These are phyloP conservation scores for Camellia oleifera DNA, from an alignment of 179 eudicot genomes.

Conservation along the genomic window DNA sequence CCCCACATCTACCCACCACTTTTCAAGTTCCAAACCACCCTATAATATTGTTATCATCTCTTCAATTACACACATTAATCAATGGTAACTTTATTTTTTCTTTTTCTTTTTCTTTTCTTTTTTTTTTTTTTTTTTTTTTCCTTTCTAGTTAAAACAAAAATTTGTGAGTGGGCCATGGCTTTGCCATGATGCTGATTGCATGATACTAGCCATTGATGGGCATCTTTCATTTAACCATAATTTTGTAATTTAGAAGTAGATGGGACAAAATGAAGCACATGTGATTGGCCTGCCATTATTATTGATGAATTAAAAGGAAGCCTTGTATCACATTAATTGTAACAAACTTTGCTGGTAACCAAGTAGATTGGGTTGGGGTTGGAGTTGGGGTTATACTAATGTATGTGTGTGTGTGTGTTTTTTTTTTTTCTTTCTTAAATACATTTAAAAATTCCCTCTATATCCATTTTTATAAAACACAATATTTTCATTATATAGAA, in stretches of 20 bases:
- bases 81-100: constrained; percentile 13
- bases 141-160: not conserved
- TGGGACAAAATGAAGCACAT: constrained; percentile 1
- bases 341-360: not conserved
- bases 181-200: constrained; percentile 21
- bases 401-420: no score
- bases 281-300: constrained; percentile 14
- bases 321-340: not conserved
- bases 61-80: constrained; percentile 46
- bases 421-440: no score
- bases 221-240: constrained; percentile 17
- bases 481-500: no score
- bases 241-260: constrained; percentile 5
- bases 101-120: not conserved
- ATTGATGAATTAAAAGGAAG: not conserved
- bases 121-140: not conserved
- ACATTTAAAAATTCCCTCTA: no score
- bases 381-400: no score
- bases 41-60: constrained; percentile 40
- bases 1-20: constrained; percentile 49
- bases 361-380: not conserved
- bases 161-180: constrained; percentile 6
- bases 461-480: no score
- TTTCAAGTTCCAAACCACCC: constrained; percentile 39
- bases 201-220: constrained; percentile 23